phyloP scores from a whole-genome alignment of 2,329 filamentous ascomycete species.

The Epicoccum nigrum region DNA sequence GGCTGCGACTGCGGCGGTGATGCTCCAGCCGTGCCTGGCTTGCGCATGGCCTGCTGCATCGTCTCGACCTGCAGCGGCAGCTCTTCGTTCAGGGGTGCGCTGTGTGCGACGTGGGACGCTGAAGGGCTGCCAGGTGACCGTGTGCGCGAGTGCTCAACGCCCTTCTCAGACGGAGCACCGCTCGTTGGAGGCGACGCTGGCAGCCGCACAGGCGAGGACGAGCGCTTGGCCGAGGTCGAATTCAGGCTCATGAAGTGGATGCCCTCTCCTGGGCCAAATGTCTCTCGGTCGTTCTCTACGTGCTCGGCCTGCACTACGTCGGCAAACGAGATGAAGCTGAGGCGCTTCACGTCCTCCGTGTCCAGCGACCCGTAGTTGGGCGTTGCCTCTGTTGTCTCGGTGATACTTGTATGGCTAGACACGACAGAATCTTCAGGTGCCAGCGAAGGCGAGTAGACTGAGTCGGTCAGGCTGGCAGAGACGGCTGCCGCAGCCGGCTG shows the following conservation, averaged over 20 bases:
- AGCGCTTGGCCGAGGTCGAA: constrained; percentile 68
- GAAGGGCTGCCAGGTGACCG: constrained; percentile 65
- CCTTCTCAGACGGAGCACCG: constrained; percentile 75
- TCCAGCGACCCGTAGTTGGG: constrained; percentile 78
- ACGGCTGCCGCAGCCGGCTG: constrained; percentile 77
- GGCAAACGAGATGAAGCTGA: constrained; percentile 96
- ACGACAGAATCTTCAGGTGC: constrained; percentile 37
- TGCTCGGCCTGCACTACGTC: constrained; percentile 91
- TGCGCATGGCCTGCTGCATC: constrained; percentile 85
- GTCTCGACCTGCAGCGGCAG: constrained; percentile 89
- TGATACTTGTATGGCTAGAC: constrained; percentile 23
- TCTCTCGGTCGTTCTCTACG: constrained; percentile 63
- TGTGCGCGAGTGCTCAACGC: constrained; percentile 70
- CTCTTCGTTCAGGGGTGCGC: constrained; percentile 66
- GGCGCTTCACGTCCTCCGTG: constrained; percentile 75
- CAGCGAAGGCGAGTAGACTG: constrained; percentile 42
- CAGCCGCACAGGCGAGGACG: constrained; percentile 80
- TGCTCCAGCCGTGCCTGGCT: constrained; percentile 84
- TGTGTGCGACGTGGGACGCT: constrained; percentile 56
- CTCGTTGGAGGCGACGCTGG: constrained; percentile 79
- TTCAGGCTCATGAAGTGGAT: constrained; percentile 69
- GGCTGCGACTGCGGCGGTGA: constrained; percentile 50
- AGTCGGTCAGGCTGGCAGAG: constrained; percentile 41
- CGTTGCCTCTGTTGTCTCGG: constrained; percentile 55
- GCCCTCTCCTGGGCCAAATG: constrained; percentile 58